Conservation (phyloP, 768 basidiomycete species). For the Amanita exitialis region DNA sequence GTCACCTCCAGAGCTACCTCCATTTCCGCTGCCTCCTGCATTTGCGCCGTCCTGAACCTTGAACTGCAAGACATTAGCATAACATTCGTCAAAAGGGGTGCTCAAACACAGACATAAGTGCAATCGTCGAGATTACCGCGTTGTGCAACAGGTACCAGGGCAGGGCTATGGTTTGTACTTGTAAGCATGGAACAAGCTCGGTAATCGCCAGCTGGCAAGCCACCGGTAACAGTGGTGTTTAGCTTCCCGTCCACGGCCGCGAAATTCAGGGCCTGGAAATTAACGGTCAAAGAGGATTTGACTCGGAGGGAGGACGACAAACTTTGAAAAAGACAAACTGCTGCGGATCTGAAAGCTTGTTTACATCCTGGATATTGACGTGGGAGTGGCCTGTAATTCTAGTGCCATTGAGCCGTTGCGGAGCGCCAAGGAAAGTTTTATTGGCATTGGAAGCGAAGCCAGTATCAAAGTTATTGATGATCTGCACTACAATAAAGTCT, state of each 20-base stretch:
- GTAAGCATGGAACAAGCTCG: slow-evolving; percentile 47
- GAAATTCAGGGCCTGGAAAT: slow-evolving; percentile 38
- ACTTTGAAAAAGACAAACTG: slow-evolving; percentile 46
- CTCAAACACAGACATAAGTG: slow-evolving; percentile 36
- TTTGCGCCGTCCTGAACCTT: slow-evolving; percentile 10
- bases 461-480: slow-evolving; percentile 27
- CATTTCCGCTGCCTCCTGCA: neutral
- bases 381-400: slow-evolving; percentile 42
- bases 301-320: neutral
- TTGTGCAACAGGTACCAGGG: slow-evolving; percentile 47
- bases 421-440: slow-evolving; percentile 39
- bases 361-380: slow-evolving; percentile 38
- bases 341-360: slow-evolving; percentile 31
- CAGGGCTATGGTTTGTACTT: slow-evolving; percentile 49
- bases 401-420: slow-evolving; percentile 34
- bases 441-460: slow-evolving; percentile 43
- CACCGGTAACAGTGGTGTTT: slow-evolving; percentile 37
- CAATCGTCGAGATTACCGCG: slow-evolving; percentile 53
- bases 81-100: neutral
- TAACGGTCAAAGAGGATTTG: slow-evolving; percentile 17
- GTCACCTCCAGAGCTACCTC: neutral
- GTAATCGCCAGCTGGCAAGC: slow-evolving; percentile 52
- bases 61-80: slow-evolving; percentile 17
- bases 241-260: slow-evolving; percentile 38
- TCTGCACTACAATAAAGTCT: slow-evolving; percentile 36